phyloP scores from a whole-genome alignment of 352 stramenopile genomes.

The Globisporangium cylindrosporum region DNA sequence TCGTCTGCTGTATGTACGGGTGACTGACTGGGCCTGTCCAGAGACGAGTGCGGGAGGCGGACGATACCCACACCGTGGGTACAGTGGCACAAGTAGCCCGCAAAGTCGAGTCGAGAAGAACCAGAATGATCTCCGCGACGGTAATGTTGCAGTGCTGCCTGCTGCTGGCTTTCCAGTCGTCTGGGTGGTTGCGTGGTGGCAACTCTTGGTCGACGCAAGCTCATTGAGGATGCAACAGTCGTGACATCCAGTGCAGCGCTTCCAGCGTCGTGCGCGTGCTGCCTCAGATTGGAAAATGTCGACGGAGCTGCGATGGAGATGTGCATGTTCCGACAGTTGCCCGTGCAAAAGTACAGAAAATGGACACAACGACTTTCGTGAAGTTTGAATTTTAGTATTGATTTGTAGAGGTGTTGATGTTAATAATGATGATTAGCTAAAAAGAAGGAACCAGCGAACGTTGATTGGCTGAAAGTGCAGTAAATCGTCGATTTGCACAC shows the following conservation, averaged over 20 bases:
- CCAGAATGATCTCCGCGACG: not conserved
- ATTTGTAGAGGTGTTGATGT: not conserved
- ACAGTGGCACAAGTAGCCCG: not conserved
- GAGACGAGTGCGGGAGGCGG: not conserved
- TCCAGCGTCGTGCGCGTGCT: not conserved
- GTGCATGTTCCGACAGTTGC: not conserved
- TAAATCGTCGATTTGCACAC: not conserved
- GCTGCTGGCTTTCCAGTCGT: not conserved
- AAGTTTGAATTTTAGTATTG: not conserved
- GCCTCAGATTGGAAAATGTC: not conserved
- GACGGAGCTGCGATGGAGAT: not conserved
- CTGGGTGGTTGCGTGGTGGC: not conserved
- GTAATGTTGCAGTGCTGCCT: not conserved
- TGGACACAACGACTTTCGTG: not conserved
- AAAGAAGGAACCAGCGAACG: not conserved
- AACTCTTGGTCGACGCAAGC: not conserved
- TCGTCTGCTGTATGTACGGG: not conserved
- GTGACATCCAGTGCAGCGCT: conserved; percentile 2
- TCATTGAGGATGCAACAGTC: conserved; percentile 3
- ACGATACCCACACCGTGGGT: not conserved
- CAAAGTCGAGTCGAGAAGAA: not conserved
- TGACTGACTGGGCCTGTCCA: not conserved
- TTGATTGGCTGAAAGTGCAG: not conserved
- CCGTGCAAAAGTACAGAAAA: not conserved
- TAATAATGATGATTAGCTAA: not conserved